Evolutionary conservation across 768 basidiomycete species (phyloP).

Genomic region (Mycena amicta): DNA sequence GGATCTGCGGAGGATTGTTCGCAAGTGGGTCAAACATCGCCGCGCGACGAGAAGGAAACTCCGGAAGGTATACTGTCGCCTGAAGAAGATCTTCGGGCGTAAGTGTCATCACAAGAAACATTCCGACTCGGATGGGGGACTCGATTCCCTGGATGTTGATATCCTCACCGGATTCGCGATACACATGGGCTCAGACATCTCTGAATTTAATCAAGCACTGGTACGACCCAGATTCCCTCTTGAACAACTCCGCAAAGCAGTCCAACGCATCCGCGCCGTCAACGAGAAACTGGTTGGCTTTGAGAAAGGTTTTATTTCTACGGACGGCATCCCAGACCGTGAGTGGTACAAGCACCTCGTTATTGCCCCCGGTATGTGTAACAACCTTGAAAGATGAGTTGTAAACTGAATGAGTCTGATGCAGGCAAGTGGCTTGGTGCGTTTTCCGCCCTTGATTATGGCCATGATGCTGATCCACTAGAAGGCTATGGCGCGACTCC

Average conservation of each 20-base stretch:
- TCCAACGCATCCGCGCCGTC: slow-evolving; percentile 55
- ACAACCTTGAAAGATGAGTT: too few species aligned
- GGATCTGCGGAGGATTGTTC: slow-evolving; percentile 37
- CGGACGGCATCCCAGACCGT: slow-evolving; percentile 74
- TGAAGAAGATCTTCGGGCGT: slow-evolving; percentile 36
- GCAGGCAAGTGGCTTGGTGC: slow-evolving; percentile 82
- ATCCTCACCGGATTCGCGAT: background rate
- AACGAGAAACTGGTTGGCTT: slow-evolving; percentile 73
- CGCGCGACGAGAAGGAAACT: slow-evolving; percentile 26
- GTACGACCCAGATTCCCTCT: slow-evolving; percentile 32
- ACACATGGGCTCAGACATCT: background rate
- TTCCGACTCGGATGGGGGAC: background rate
- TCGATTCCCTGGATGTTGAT: background rate
- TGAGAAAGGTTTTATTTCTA: slow-evolving; percentile 79
- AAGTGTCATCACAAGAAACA: slow-evolving; percentile 22
- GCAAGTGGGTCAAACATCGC: slow-evolving; percentile 32
- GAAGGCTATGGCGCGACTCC: slow-evolving; percentile 85
- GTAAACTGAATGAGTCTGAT: too few species aligned
- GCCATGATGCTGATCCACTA: background rate
- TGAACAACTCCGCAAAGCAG: slow-evolving; percentile 55
- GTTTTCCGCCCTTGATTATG: background rate
- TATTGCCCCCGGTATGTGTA: slow-evolving; percentile 85
- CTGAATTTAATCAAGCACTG: background rate
- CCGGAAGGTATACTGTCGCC: slow-evolving; percentile 35
- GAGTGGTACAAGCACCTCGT: slow-evolving; percentile 88